Conservation (phyloP, 768 basidiomycete genomes). For the Termitomyces sp. region DNA sequence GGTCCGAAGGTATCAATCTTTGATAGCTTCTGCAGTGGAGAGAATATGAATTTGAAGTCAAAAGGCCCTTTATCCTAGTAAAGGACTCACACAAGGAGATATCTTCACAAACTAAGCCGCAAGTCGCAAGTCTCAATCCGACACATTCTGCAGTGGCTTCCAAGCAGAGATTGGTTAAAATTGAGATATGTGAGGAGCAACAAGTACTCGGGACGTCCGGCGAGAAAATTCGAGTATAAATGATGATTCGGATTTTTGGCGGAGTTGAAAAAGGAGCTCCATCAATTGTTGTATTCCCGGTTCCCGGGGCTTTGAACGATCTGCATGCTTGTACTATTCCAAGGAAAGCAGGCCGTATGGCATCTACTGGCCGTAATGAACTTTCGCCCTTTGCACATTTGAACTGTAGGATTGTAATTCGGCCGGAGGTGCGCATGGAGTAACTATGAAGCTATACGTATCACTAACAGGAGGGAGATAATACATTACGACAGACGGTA, state of each 20-base stretch:
- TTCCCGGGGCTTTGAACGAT: too few relatives aligned
- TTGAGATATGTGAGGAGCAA: too few relatives aligned
- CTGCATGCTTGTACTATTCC: too few relatives aligned
- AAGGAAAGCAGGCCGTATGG: too few relatives aligned
- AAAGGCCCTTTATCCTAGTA: neutral
- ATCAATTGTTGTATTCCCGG: too few relatives aligned
- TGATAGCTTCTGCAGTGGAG: neutral
- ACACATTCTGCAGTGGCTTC: neutral
- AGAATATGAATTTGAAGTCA: neutral
- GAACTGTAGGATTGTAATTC: neutral
- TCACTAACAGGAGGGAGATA: neutral
- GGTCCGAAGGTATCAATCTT: neutral
- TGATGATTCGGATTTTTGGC: too few relatives aligned
- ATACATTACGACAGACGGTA: conserved; percentile 1
- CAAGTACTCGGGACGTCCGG: too few relatives aligned
- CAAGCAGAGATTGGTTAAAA: too few relatives aligned
- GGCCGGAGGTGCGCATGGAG: neutral
- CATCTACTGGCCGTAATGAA: neutral
- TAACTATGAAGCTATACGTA: conserved; percentile 3
- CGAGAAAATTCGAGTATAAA: too few relatives aligned
- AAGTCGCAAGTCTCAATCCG: neutral
- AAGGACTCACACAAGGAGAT: neutral
- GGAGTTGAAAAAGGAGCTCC: neutral
- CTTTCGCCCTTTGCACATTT: neutral
- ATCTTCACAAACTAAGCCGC: neutral